Percentiles rank a stretch among this genome's conserved stretches.
Evolutionary conservation across 75 land plant species (phyloP).

Genomic region (Pseudotsuga menziesii): DNA sequence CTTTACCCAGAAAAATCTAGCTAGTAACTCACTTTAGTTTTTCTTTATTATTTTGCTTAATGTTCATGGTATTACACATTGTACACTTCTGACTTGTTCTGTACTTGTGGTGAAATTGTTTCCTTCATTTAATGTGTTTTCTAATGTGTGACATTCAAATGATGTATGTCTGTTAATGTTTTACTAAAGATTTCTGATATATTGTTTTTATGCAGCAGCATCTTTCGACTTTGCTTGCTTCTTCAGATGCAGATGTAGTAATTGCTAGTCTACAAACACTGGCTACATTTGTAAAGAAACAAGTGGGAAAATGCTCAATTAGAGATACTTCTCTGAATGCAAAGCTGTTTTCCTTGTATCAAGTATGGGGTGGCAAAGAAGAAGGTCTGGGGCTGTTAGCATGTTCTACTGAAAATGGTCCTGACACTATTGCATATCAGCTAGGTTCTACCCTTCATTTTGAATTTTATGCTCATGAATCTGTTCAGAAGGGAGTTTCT

Average conservation of each 20-base stretch:
- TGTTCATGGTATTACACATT: background rate
- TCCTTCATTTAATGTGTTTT: background rate
- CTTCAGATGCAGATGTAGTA: slow-evolving; percentile 85
- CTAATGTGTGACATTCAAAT: background rate
- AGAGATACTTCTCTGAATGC: slow-evolving; percentile 67
- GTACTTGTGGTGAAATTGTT: background rate
- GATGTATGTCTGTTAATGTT: background rate
- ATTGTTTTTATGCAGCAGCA: slow-evolving; percentile 60
- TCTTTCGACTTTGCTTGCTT: slow-evolving; percentile 75
- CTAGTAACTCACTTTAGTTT: background rate
- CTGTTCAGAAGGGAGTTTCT: slow-evolving; percentile 17
- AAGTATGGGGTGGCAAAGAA: slow-evolving; percentile 99
- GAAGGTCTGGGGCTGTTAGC: slow-evolving; percentile 93
- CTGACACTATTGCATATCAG: slow-evolving; percentile 44
- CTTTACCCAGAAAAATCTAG: background rate
- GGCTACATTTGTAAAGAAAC: slow-evolving; percentile 82
- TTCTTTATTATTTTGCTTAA: background rate
- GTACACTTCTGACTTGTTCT: background rate
- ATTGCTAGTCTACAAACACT: slow-evolving; percentile 78
- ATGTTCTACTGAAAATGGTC: slow-evolving; percentile 54
- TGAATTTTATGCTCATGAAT: slow-evolving; percentile 71
- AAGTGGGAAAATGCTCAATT: slow-evolving; percentile 57
- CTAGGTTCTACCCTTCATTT: slow-evolving; percentile 88
- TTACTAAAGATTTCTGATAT: background rate
- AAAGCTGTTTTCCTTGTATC: slow-evolving; percentile 78